Percentiles rank a stretch among this genome's conserved stretches.
phyloP scores from a whole-genome alignment of 2,329 filamentous ascomycete genomes.

The Cladosporium sp. region DNA sequence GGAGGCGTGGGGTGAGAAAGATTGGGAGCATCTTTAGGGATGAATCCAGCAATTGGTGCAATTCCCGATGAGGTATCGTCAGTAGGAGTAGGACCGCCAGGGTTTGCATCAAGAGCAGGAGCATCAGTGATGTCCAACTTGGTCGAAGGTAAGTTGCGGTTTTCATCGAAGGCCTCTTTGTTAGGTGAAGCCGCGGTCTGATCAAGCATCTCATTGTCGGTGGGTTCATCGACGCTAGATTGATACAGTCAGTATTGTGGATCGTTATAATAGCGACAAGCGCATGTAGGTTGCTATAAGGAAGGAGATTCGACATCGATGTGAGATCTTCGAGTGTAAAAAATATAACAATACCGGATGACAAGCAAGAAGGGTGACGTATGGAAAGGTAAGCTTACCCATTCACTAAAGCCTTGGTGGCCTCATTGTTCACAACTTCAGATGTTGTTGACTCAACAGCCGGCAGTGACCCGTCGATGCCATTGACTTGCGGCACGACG shows the following conservation, averaged over 20 bases:
- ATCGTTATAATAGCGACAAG: neutral
- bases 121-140: constrained; percentile 26
- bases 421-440: constrained; percentile 2
- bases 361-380: neutral
- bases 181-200: constrained; percentile 8
- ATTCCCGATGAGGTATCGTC: constrained; percentile 47
- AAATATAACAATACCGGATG: neutral
- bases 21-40: constrained; percentile 43
- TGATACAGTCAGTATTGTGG: constrained; percentile 4
- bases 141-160: constrained; percentile 14
- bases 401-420: constrained; percentile 9
- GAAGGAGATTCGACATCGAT: neutral
- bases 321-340: neutral
- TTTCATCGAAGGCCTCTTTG: constrained; percentile 21
- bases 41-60: constrained; percentile 44
- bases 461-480: constrained; percentile 15
- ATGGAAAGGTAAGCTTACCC: constrained; percentile 12
- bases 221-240: constrained; percentile 5
- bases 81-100: constrained; percentile 38
- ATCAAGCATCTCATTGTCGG: constrained; percentile 18
- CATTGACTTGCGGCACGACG: constrained; percentile 17
- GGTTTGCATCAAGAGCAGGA: constrained; percentile 27
- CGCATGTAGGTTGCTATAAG: neutral
- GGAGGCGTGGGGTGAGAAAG: constrained; percentile 44
- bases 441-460: neutral